Evolutionary conservation across 805 yeast genomes (phyloP).

Genomic region (Saccharomycopsis babjevae): DNA sequence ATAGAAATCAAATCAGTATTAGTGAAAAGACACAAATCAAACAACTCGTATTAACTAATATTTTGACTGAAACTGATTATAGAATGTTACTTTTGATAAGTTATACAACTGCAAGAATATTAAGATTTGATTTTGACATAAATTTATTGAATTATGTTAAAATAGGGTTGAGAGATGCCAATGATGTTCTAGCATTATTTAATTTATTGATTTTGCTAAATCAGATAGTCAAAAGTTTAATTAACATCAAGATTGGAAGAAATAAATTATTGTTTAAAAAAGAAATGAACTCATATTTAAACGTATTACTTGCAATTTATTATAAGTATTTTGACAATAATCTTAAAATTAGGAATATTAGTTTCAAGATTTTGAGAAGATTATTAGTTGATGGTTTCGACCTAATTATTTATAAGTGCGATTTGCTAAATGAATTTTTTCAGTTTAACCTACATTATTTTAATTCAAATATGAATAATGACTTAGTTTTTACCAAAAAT

Average conservation of each 20-base stretch:
- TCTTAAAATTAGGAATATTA: not conserved
- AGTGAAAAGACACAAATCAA: constrained; percentile 66
- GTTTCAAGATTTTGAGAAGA: constrained; percentile 56
- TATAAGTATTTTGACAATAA: not conserved
- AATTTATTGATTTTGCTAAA: constrained; percentile 60
- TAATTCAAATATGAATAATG: constrained; percentile 23
- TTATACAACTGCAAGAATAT: constrained; percentile 66
- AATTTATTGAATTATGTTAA: constrained; percentile 65
- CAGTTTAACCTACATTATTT: not conserved
- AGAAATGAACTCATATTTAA: constrained; percentile 45
- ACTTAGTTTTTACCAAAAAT: constrained; percentile 57
- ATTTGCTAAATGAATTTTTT: constrained; percentile 36
- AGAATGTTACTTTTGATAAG: constrained; percentile 79
- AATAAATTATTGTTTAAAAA: constrained; percentile 56
- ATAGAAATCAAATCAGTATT: constrained; percentile 62
- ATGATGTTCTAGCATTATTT: constrained; percentile 28
- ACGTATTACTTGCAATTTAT: not conserved
- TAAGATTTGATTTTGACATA: constrained; percentile 74
- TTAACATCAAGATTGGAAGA: constrained; percentile 75
- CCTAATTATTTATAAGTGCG: constrained; percentile 46
- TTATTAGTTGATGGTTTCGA: constrained; percentile 69
- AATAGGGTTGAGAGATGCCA: constrained; percentile 27
- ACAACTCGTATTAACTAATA: constrained; percentile 39
- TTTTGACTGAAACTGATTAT: constrained; percentile 58
- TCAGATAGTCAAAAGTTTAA: constrained; percentile 65